Percentiles rank a stretch among this genome's conserved stretches.
Conservation (phyloP, 768 basidiomycete species). For the Tephrocybe sp. region DNA sequence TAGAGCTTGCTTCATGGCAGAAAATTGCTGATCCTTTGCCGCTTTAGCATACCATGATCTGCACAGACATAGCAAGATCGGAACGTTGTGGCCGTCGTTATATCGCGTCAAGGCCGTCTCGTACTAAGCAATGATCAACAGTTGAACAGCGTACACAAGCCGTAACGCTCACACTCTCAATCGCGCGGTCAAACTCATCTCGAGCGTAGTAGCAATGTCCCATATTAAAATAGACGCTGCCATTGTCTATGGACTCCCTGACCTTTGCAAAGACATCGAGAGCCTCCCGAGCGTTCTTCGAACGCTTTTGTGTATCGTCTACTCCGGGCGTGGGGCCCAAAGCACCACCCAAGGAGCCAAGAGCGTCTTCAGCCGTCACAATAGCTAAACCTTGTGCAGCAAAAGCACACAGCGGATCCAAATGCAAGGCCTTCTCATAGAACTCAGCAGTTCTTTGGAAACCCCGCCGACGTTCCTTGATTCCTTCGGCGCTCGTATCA, state of each 20-base stretch:
- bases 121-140: conserved; percentile 52
- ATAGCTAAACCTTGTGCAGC: conserved; percentile 97
- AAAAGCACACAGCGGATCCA: conserved; percentile 84
- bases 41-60: conserved; percentile 95
- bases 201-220: conserved; percentile 92
- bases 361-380: conserved; percentile 86
- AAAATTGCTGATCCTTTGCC: conserved; percentile 81
- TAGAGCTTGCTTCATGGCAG: conserved; percentile 81
- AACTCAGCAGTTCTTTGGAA: conserved; percentile 87
- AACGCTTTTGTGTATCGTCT: conserved; percentile 65
- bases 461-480: conserved; percentile 71
- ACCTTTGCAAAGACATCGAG: conserved; percentile 89
- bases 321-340: conserved; percentile 38
- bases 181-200: conserved; percentile 94
- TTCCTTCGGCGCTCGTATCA: conserved; percentile 52
- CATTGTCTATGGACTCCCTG: conserved; percentile 76
- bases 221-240: conserved; percentile 93
- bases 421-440: conserved; percentile 84
- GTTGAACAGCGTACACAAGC: neutral
- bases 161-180: conserved; percentile 77
- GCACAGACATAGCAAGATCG: conserved; percentile 81
- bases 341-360: conserved; percentile 64
- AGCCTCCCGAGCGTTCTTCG: conserved; percentile 81
- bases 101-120: conserved; percentile 85
- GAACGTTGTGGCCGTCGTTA: conserved; percentile 68